Percentiles rank a stretch among this genome's conserved stretches.
These are phyloP conservation scores for Fusarium sp. DNA, from an alignment of 2,329 filamentous ascomycete genomes.

Conservation along the genomic window DNA sequence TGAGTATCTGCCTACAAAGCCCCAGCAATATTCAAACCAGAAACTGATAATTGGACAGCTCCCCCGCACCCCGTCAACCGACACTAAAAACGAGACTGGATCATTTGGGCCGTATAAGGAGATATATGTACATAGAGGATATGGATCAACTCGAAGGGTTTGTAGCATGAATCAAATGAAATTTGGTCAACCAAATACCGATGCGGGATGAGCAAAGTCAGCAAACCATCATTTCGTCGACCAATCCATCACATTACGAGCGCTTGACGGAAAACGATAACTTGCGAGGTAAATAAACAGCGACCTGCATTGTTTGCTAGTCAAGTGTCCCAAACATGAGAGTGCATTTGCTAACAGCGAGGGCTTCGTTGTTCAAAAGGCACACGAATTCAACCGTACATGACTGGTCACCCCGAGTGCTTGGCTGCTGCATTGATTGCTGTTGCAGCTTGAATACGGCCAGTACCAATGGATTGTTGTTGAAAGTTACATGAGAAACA, in stretches of 20 bases:
- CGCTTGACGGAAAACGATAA: neutral
- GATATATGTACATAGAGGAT: conserved; percentile 38
- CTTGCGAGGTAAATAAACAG: neutral
- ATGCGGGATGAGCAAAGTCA: neutral
- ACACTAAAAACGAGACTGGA: conserved; percentile 34
- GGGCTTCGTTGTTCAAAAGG: too few species aligned
- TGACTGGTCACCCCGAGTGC: rapidly evolving
- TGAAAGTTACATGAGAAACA: neutral
- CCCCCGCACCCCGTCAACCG: conserved; percentile 45
- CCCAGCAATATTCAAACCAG: neutral
- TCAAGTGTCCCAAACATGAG: neutral
- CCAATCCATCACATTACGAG: neutral
- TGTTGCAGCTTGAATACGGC: neutral
- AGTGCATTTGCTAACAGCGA: neutral
- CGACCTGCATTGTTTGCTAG: neutral
- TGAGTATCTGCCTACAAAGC: conserved; percentile 61
- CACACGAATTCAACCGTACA: too few species aligned
- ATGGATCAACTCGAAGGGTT: conserved; percentile 16
- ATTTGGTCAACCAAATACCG: conserved; percentile 16
- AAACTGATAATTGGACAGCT: conserved; percentile 40
- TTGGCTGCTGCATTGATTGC: neutral
- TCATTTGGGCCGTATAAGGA: conserved; percentile 14
- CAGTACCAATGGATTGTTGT: neutral
- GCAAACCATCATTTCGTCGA: neutral
- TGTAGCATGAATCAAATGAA: conserved; percentile 27